Base-by-base conservation (phyloP, 2,329 filamentous ascomycete genomes). In the Scopulariopsis brevicaulis region DNA sequence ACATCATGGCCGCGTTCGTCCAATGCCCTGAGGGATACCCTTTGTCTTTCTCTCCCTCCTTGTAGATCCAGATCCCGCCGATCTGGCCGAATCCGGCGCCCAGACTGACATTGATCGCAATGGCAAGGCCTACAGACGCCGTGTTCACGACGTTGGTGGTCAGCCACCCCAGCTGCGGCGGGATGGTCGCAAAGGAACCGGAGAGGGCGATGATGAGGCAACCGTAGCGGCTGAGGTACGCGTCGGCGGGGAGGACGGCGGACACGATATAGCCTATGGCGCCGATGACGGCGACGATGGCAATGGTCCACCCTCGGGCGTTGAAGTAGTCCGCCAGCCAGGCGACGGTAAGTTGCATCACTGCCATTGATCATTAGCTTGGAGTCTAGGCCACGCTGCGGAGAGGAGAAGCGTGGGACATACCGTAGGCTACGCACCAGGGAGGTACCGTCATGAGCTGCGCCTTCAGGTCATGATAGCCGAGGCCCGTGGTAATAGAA, bases 1-100 rank as follows among this genome's bases (percentile, higher is more conserved):
- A 70, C 25, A 86, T 65, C 60, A 86, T 65, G 2, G 71, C 81
- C 4, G 80, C 82, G 65, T 86, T 86, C 2, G 75, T 77, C 78
- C 81, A 86, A 65, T 89, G 85, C 0, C 85, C 86, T 0, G 84
- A 87, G 0, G 84, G 83, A 66, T 86, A 88, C 0, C 85, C 85
- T 12, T 63, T 71, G 15, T 70, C 65, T 7, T 76, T 78, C 67
- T 89, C 84, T 4, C 79, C 70, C 1, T 79, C 74, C 64, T 85
- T 86, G 69, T 88, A 89, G 58, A 88, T 87, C 54, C 56, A 59
- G 6, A 56, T 57, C 0, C 85, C 86, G 0, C 83, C 79, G 48
- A 90, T 89, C 68, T 89, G 86, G 0, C 86, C 86, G 0, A 85
- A 76, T 0, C 84, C 85, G 0, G 84, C 85, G 54, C 78, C 78